Base-by-base conservation (phyloP, 2,329 filamentous ascomycete genomes). In the Penicillium sp. region DNA sequence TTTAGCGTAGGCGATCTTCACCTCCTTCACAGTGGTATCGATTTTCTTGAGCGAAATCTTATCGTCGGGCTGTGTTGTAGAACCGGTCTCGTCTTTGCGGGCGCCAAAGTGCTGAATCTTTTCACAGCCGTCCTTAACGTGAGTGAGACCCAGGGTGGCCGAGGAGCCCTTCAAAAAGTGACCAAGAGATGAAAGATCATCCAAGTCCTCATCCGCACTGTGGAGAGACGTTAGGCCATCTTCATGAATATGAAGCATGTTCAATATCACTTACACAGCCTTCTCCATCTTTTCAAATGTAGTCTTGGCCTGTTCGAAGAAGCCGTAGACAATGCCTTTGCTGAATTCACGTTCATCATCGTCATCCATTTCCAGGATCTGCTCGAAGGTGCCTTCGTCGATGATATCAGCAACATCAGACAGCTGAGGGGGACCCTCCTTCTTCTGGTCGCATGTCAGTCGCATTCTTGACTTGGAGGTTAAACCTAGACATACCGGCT, bases 291-390 rank as follows among this genome's bases (percentile, higher is more conserved):
- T 86, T 19, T 78, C 78, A 74, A 98, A 97, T 0, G 93, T 98
- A 65, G 85, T 83, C 65, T 92, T 85, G 37, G 92, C 93, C 78
- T 99, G 95, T 19, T 91, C 87, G 66, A 98, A 96, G 80, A 96
- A 99, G 60, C 91, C 91, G 71, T 87, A 89, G 49, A 98, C 93
- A 64, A 99, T 93, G 59, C 89, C 88, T 68, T 82, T 85, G 78
- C 90, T 96, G 81, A 98, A 98, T 49, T 96, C 91, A 67, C 87
- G 84, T 62, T 93, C 90, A 11, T 87, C 89, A 63, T 90, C 90
- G 63, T 98, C 95, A 74, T 99, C 95, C 93, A 99, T 97, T 77
- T 98, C 95, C 61, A 98, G 85, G 73, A 99, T 98, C 81, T 98
- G 95, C 68, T 88, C 87, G 69, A 99, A 99, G 55, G 92, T 96